A percentile compares a stretch with the other conserved stretches of the same genome.
Conservation (phyloP, 139 green algal genomes). For the Closterium sp. region DNA sequence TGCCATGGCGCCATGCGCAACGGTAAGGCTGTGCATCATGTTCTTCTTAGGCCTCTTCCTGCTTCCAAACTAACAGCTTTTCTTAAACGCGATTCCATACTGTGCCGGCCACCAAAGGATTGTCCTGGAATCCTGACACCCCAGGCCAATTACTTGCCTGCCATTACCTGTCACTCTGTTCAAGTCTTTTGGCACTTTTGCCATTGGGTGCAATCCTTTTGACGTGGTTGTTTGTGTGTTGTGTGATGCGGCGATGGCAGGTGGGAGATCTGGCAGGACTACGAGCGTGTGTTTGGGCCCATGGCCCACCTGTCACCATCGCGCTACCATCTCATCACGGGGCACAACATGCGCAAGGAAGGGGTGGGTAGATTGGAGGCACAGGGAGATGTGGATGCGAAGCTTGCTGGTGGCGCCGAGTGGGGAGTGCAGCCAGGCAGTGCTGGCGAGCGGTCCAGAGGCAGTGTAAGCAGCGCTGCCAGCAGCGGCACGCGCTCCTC, state of each 20-base stretch:
- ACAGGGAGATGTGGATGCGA: background rate
- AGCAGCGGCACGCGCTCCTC: no score
- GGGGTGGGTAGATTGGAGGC: background rate
- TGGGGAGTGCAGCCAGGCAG: no score
- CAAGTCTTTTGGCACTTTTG: no score
- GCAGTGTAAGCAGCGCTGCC: no score
- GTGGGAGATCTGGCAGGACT: constrained; percentile 10
- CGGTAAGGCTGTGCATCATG: background rate
- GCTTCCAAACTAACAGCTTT: no score
- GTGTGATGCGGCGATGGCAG: background rate
- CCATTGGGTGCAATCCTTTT: no score
- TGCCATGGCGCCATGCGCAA: background rate
- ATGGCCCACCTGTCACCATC: background rate
- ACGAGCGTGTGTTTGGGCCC: constrained; percentile 9
- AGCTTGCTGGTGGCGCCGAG: no score
- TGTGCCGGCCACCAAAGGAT: no score
- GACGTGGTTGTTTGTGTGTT: no score
- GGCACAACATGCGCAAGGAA: constrained; percentile 7
- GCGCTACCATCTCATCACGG: background rate
- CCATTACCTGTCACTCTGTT: background rate
- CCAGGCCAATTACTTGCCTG: background rate
- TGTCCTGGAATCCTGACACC: no score
- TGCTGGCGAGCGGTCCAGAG: no score
- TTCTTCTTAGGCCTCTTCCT: background rate
- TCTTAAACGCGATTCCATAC: no score